Evolutionary conservation across 495 filamentous ascomycete species (phyloP).

Genomic region (Zalerion maritima): DNA sequence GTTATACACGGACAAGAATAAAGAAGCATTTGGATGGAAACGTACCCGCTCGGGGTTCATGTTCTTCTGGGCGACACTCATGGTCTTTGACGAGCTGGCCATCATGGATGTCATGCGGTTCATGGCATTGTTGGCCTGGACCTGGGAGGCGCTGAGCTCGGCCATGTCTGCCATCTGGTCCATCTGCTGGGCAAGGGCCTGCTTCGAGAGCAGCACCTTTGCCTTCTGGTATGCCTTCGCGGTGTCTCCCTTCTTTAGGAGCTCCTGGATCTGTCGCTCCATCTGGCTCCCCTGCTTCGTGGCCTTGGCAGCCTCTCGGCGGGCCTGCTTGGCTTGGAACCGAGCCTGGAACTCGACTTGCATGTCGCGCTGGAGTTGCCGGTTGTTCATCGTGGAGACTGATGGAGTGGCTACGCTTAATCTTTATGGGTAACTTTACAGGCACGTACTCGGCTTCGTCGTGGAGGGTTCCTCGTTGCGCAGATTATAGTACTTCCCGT

Average conservation of each 20-base stretch:
- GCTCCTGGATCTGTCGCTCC: conserved; percentile 70
- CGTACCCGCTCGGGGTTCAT: conserved; percentile 57
- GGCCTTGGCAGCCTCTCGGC: conserved; percentile 66
- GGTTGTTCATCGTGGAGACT: conserved; percentile 31
- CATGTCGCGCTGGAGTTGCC: conserved; percentile 36
- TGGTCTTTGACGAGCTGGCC: conserved; percentile 32
- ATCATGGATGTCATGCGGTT: conserved; percentile 41
- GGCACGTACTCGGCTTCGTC: too few relatives aligned
- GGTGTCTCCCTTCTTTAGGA: conserved; percentile 54
- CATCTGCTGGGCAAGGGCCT: conserved; percentile 38
- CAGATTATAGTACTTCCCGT: too few relatives aligned
- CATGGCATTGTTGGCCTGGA: conserved; percentile 40
- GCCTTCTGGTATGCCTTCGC: conserved; percentile 75
- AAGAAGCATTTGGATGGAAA: neutral
- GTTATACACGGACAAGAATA: neutral
- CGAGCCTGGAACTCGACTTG: conserved; percentile 37
- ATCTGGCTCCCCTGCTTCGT: conserved; percentile 68
- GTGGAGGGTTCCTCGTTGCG: too few relatives aligned
- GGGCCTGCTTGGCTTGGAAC: conserved; percentile 77
- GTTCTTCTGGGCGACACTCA: conserved; percentile 54
- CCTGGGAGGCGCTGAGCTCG: conserved; percentile 34
- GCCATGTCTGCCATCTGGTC: conserved; percentile 41
- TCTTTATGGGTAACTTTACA: too few relatives aligned
- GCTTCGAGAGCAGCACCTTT: conserved; percentile 40
- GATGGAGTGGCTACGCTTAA: too few relatives aligned